Percentiles rank a stretch among this genome's conserved stretches.
These are phyloP conservation scores for Cytidiella melzeri DNA, from an alignment of 768 basidiomycete species.

Conservation along the genomic window DNA sequence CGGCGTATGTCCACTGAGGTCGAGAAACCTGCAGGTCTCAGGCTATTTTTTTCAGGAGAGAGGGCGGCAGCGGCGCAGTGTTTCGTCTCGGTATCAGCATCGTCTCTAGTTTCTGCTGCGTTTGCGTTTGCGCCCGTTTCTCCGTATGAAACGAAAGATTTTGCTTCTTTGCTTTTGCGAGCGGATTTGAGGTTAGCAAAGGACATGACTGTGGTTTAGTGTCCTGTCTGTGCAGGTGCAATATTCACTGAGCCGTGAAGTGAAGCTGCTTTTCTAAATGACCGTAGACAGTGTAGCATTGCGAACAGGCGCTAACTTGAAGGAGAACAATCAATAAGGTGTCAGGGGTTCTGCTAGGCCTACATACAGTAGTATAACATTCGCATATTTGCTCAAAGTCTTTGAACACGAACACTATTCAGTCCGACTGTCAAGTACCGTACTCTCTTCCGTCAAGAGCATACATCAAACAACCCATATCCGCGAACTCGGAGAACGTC, in stretches of 20 bases:
- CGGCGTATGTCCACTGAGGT: conserved; percentile 33
- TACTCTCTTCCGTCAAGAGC: not conserved
- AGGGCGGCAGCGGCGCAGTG: not conserved
- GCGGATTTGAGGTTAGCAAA: conserved; percentile 19
- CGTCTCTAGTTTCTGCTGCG: not conserved
- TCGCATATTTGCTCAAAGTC: not conserved
- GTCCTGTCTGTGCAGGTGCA: no score
- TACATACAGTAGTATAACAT: no score
- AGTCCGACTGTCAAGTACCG: not conserved
- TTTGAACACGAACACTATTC: not conserved
- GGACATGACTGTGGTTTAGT: no score
- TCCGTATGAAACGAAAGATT: conserved; percentile 17
- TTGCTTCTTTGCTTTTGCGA: conserved; percentile 18
- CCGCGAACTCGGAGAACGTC: not conserved
- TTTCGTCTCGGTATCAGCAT: not conserved
- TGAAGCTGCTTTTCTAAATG: no score
- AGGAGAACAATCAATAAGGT: not conserved
- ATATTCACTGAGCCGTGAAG: no score
- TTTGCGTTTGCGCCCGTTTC: not conserved
- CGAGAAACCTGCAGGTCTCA: conserved; percentile 31
- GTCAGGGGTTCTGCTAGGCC: no score
- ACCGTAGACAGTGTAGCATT: not conserved
- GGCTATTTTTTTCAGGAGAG: not conserved
- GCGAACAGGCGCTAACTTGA: not conserved
- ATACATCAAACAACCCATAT: not conserved